Base-by-base conservation (phyloP, 2,329 filamentous ascomycete genomes). In the Parastagonospora nodorum region DNA sequence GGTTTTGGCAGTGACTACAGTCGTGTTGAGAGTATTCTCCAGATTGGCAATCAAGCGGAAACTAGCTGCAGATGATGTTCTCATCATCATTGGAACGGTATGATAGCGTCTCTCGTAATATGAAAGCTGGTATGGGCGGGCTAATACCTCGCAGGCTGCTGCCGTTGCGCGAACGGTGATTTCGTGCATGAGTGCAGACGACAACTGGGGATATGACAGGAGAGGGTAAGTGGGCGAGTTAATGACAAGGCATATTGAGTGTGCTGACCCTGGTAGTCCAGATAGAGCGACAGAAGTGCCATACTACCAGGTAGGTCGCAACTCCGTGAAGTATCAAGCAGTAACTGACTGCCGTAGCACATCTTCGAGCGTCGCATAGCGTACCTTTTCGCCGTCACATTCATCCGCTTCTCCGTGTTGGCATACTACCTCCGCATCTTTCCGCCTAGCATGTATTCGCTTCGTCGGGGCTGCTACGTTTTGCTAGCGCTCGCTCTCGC, bases 391-490 rank as follows among this genome's bases (percentile, higher is more conserved):
- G 60, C 68, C n/a, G 62, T 71, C 2, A 60, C 65, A 2, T 57
- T 73, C 4, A 69, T 62, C 16, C 71, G 71, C 30, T 60, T 69
- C 29, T 74, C 72, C 5, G 51, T 75, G 14, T 45, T 74, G 9
- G 52, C 66, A 19, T 73, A 74, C 50, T 70, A 74, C 42, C 56
- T 74, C 5, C 66, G 72, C 39, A 69, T 74, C 24, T 74, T 74
- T 40, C 71, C 71, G 1, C 48, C 46, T 2, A 45, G 55, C 5
- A 33, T 67, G 36, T 4, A 33, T 10, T 56, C 48, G 2, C 60
- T 67, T 1, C 60, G 62, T 15, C 45, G 46, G n/a, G 48, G 57
- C 12, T 58, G 52, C 41, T 58, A 63, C 41, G 6, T 60, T 12
- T 52, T 69, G 2, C 43, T 68, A 12, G 28, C 50, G 2, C 48